These are phyloP conservation scores for Leccinum subtestaceum DNA, from an alignment of 768 basidiomycete genomes.

Conservation along the genomic window DNA sequence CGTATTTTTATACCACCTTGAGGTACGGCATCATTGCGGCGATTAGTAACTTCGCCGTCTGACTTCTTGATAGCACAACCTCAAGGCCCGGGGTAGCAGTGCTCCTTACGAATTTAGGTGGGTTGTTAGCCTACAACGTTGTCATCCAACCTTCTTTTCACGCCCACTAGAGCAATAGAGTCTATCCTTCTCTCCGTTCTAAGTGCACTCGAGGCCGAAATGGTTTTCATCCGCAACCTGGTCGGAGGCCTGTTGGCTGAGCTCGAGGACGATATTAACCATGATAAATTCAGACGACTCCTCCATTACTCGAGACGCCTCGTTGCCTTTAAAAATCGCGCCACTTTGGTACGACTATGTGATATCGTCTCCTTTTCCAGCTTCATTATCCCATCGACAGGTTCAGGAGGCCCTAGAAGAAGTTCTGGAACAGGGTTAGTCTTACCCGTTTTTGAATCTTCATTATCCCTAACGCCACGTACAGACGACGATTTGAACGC, in stretches of 20 bases:
- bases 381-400: slow-evolving; percentile 37
- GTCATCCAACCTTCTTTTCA: slow-evolving; percentile 10
- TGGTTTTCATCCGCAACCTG: slow-evolving; percentile 89
- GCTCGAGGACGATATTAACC: slow-evolving; percentile 92
- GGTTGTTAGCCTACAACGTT: slow-evolving; percentile 19
- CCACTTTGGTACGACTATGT: slow-evolving; percentile 58
- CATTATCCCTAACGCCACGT: slow-evolving; percentile 4
- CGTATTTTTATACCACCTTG: slow-evolving; percentile 83
- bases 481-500: slow-evolving; percentile 91
- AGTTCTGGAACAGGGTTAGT: slow-evolving; percentile 80
- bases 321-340: slow-evolving; percentile 86
- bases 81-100: slow-evolving; percentile 65
- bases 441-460: not conserved
- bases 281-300: slow-evolving; percentile 88
- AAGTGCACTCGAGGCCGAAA: slow-evolving; percentile 92
- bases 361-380: not conserved
- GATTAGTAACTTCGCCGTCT: slow-evolving; percentile 7
- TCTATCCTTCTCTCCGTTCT: slow-evolving; percentile 89
- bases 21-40: slow-evolving; percentile 44
- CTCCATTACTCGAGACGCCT: slow-evolving; percentile 90
- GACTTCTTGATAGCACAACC: slow-evolving; percentile 61
- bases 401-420: slow-evolving; percentile 91
- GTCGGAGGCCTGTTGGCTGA: slow-evolving; percentile 89
- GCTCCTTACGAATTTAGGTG: slow-evolving; percentile 89
- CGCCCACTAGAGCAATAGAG: slow-evolving; percentile 74